A percentile compares a stretch with the other conserved stretches of the same genome.
These are phyloP conservation scores for Cyclostephanos tholiformis DNA, from an alignment of 108 stramenopile species.

Conservation along the genomic window DNA sequence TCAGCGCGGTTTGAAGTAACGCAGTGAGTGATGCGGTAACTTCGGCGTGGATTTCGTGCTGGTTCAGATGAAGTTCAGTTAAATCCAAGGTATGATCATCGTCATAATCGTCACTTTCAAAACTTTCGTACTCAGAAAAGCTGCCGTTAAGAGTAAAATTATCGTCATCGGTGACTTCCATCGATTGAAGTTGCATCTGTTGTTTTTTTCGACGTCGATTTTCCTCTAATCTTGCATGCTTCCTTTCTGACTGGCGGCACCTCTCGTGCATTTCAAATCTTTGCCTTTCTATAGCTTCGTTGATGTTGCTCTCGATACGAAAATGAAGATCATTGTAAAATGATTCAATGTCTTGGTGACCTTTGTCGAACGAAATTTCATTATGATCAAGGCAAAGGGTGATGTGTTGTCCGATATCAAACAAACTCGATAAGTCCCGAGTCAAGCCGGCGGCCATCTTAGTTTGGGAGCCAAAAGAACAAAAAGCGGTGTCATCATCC, in stretches of 20 bases:
- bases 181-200: neutral
- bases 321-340: slow-evolving; percentile 31
- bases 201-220: neutral
- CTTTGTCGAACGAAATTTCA: neutral
- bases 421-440: slow-evolving; percentile 69
- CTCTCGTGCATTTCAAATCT: slow-evolving; percentile 17
- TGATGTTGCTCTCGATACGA: slow-evolving; percentile 22
- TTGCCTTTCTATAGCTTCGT: slow-evolving; percentile 20
- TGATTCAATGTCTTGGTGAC: slow-evolving; percentile 24
- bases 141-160: neutral
- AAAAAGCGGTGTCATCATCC: neutral
- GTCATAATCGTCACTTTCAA: neutral
- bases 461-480: neutral
- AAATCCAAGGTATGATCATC: slow-evolving; percentile 3
- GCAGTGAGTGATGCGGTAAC: slow-evolving; percentile 27
- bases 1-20: slow-evolving; percentile 72
- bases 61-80: slow-evolving; percentile 21
- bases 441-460: slow-evolving; percentile 31
- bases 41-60: slow-evolving; percentile 30
- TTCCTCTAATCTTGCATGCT: neutral
- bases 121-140: neutral
- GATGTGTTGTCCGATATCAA: slow-evolving; percentile 88
- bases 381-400: slow-evolving; percentile 57
- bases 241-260: slow-evolving; percentile 11
- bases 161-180: slow-evolving; percentile 1